Conservation (phyloP, 306 rosid species). For the Ochetophila trinervis region DNA sequence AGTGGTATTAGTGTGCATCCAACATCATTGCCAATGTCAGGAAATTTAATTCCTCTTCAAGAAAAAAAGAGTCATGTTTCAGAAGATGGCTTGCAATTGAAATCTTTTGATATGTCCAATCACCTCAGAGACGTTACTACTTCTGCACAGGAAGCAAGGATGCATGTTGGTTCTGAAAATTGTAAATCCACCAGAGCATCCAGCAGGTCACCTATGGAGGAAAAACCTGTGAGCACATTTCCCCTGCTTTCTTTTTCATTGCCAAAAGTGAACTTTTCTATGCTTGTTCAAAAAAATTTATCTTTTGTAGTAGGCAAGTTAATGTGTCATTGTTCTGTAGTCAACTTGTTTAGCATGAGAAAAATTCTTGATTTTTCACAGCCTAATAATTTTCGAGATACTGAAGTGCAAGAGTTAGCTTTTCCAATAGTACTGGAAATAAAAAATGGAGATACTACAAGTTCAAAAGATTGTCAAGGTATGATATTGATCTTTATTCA, state of each 20-base stretch:
- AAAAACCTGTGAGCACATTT: constrained; percentile 46
- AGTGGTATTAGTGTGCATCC: constrained; percentile 20
- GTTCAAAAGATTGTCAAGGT: constrained; percentile 29
- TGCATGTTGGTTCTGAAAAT: constrained; percentile 25
- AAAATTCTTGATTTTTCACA: constrained; percentile 59
- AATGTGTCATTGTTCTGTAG: constrained; percentile 20
- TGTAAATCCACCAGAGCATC: constrained; percentile 28
- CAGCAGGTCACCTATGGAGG: constrained; percentile 33
- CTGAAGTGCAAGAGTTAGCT: constrained; percentile 30
- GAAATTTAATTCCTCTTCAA: constrained; percentile 21
- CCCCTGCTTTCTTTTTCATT: constrained; percentile 4
- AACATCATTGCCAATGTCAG: constrained; percentile 19
- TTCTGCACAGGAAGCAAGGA: constrained; percentile 25
- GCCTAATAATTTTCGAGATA: constrained; percentile 51
- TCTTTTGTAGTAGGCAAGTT: neutral
- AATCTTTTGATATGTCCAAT: constrained; percentile 27
- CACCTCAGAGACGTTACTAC: constrained; percentile 28
- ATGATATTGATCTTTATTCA: constrained; percentile 42
- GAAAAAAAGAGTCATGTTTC: constrained; percentile 36
- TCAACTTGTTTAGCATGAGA: constrained; percentile 27
- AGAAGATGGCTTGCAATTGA: constrained; percentile 30
- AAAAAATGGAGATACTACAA: constrained; percentile 24
- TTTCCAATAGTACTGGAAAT: constrained; percentile 34
- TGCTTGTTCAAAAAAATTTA: neutral
- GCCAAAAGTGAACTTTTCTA: constrained; percentile 5